Base-by-base conservation (phyloP, 495 filamentous ascomycete genomes). In the Amniculicola lignicola region DNA sequence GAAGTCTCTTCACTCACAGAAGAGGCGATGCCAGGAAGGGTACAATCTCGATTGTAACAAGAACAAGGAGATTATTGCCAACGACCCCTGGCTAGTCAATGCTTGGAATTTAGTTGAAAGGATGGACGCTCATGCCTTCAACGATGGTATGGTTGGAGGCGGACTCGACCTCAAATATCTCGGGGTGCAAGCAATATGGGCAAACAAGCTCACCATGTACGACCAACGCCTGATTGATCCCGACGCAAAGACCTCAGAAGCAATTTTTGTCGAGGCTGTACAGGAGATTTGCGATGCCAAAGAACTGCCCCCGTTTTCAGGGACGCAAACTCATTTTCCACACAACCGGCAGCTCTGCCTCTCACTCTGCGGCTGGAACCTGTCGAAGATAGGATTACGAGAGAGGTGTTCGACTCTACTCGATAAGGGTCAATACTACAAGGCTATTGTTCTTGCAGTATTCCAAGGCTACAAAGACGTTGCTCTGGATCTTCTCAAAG, bases 151-250 rank as follows among this genome's bases (percentile, higher is more conserved):
- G 88, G 77, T 88, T 38, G 72, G 79, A n/a, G 77, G 82, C 35
- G 75, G 79, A 1, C 69, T 95, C 4, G 93, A 96, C 61, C 68
- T 96, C 35, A 90, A 84, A 62, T 98, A 89, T 67, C 68, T 96
- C 65, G 93, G 93, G 2, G 83, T 97, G 36, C 75, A 79, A 48
- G 79, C 79, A 31, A 79, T 96, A 14, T 96, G 91, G 91, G 84
- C 73, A 25, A 86, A 88, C 62, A 76, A 87, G 29, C 67, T 90
- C 43, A 83, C 88, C 85, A 54, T 53, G 51, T 60, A 62, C 25
- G 46, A 61, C 11, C 54, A 57, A 25, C 69, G 70, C 7, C 43
- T 61, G 9, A 41, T 67, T 27, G 58, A 57, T 31, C 42, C 43
- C 4, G 62, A 59, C 16, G 37, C 43, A 1, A 50, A 59, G 47